Conservation (phyloP, 2,329 filamentous ascomycete species). For the Parascedosporium putredinis region DNA sequence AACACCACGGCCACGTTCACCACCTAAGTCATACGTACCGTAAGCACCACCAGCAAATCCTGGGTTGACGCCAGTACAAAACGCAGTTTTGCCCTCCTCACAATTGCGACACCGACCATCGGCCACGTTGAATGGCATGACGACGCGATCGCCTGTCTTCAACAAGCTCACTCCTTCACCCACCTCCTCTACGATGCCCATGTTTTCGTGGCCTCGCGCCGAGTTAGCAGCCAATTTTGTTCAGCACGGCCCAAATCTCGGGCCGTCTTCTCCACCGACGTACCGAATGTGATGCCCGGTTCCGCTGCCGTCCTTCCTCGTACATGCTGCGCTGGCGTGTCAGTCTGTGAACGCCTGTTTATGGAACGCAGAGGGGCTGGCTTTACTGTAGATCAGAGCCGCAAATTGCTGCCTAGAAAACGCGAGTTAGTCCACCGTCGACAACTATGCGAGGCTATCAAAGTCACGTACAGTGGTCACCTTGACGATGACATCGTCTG, state of each 20-base stretch:
- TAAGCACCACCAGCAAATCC: conserved; percentile 26
- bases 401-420: background rate
- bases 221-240: background rate
- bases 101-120: conserved; percentile 54
- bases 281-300: conserved; percentile 49
- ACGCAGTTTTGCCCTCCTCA: conserved; percentile 53
- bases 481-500: conserved; percentile 55
- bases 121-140: conserved; percentile 56
- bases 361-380: conserved; percentile 1
- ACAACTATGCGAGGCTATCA: conserved; percentile 2
- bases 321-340: conserved; percentile 57
- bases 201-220: conserved; percentile 41
- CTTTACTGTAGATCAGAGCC: background rate
- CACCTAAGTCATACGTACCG: conserved; percentile 17
- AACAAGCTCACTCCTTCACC: conserved; percentile 49
- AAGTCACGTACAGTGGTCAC: conserved; percentile 44
- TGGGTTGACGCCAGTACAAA: conserved; percentile 46
- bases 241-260: too few species aligned
- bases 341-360: conserved; percentile 21
- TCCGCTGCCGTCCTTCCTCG: conserved; percentile 54
- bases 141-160: conserved; percentile 52
- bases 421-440: too few species aligned
- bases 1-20: too few species aligned
- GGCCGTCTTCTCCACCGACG: too few species aligned
- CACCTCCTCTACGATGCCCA: conserved; percentile 45